Base-by-base conservation (phyloP, 2,329 filamentous ascomycete genomes). In the Teratosphaeria epicoccoides region DNA sequence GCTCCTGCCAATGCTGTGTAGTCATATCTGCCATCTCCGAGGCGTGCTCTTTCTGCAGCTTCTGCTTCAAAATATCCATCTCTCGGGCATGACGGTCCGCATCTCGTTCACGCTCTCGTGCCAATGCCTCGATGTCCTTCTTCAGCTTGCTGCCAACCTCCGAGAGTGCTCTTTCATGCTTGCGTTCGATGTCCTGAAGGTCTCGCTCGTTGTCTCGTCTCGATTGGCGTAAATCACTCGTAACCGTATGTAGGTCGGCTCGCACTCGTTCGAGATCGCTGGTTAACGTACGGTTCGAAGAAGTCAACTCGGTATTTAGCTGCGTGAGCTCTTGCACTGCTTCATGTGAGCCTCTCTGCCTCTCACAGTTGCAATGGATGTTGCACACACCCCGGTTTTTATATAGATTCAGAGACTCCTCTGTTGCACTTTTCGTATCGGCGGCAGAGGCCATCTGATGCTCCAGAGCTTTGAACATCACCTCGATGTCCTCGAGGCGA, bases 401-500 rank as follows among this genome's bases (percentile, higher is more conserved):
- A 58, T 87, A 85, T 9, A 87, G 61, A 14, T 84, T 81, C 45
- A 94, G 76, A 0, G 83, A 80, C 56, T 93, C 85, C 60, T 91
- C 88, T 55, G 88, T 74, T 4, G 76, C 78, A 52, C 79, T 83
- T 60, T 81, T 83, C 50, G 88, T 83, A 40, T 77, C 78, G 10
- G 84, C 77, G 22, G 85, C 83, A 26, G 78, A 77, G 53, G 82
- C 81, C 64, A 96, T 81, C 57, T 85, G 83, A 52, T 84, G 77
- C 63, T 85, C 84, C 55, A 97, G 75, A 53, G 78, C 75, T 46
- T 79, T 77, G 64, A 88, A 88, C 62, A 91, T 77, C 17, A 76
- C 74, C 61, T 95, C 87, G 71, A 96, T 84, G 54, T 82, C 79
- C 56, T 83, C 82, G 59, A 96, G 78, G 57, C 84, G 82, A 55